Evolutionary conservation across 1,139 yeast species (phyloP).

Genomic region (Blastobotrys apis): DNA sequence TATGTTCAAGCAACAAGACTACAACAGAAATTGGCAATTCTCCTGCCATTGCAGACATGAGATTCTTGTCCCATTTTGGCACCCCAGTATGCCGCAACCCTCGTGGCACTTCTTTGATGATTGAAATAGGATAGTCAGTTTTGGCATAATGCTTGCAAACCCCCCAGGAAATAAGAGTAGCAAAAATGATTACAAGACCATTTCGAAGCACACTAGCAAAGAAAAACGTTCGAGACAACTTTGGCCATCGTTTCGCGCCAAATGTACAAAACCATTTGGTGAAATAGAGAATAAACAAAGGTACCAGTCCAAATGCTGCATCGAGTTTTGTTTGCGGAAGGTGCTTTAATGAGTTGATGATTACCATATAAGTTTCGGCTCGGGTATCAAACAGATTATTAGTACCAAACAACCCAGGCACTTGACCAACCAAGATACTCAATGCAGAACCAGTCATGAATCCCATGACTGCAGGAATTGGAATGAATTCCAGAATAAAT

Average conservation of each 20-base stretch:
- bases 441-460: slow-evolving; percentile 95
- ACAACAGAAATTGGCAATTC: slow-evolving; percentile 84
- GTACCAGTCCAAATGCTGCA: slow-evolving; percentile 85
- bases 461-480: slow-evolving; percentile 90
- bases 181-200: slow-evolving; percentile 73
- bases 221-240: slow-evolving; percentile 54
- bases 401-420: slow-evolving; percentile 83
- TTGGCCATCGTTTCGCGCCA: slow-evolving; percentile 65
- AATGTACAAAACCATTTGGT: slow-evolving; percentile 57
- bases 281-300: slow-evolving; percentile 60
- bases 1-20: slow-evolving; percentile 81
- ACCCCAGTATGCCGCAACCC: slow-evolving; percentile 78
- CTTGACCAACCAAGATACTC: slow-evolving; percentile 75
- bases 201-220: slow-evolving; percentile 73
- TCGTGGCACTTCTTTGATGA: slow-evolving; percentile 74
- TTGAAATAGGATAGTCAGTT: slow-evolving; percentile 46
- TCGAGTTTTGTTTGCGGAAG: slow-evolving; percentile 63
- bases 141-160: slow-evolving; percentile 43
- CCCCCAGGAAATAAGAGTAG: slow-evolving; percentile 71
- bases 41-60: slow-evolving; percentile 58
- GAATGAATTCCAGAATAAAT: slow-evolving; percentile 81
- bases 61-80: slow-evolving; percentile 59
- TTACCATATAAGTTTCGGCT: slow-evolving; percentile 61
- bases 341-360: slow-evolving; percentile 68
- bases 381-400: slow-evolving; percentile 62